Base-by-base conservation (phyloP, 805 yeast species). In the Scheffersomyces lignosus region DNA sequence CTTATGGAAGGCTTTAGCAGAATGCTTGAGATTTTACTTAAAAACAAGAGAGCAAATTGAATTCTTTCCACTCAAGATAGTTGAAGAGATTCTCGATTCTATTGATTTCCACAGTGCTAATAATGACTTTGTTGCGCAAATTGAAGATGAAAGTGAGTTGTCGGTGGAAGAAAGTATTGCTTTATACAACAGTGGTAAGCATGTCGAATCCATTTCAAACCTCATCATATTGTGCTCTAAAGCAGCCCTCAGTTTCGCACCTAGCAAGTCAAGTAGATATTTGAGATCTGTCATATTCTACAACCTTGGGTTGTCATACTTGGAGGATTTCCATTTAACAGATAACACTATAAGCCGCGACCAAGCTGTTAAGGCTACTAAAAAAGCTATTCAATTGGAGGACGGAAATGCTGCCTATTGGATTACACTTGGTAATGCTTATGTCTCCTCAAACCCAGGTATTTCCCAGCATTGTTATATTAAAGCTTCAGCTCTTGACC, bases 401-500 rank as follows among this genome's bases (percentile, higher is more conserved):
- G 73, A 82, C 4, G 76, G 73, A 39, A 85, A 83, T 44, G 68
- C 83, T 1, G 80, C 75, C 14, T 80, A 80, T 40, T 93, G 99
- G 99, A 70, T 78, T 36, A 82, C 86, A 0, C 67, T 91, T 18
- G 99, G 98, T 10, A 74, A 83, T 38, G 84, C 89, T 0, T 77
- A 87, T 5, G 71, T 81, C 37, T 63, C 78, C 3, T 60, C 70
- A 3, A 84, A 80, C 45, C 81, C 91, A 0, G 73, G 76, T 32
- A 84, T 87, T 5, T 71, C 97, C 0, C 99, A 93, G 60, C 99
- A 93, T 62, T 88, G 96, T 57, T 87, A 86, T 50, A 85, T 93
- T 49, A 83, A 87, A 44, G 90, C 97, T 0, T 63, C 81, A 2
- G 71, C 86, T 0, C 60, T 89, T 27, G 82, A 86, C 32, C 77